phyloP scores from a whole-genome alignment of 768 basidiomycete genomes.

The Kwoniella dendrophila region DNA sequence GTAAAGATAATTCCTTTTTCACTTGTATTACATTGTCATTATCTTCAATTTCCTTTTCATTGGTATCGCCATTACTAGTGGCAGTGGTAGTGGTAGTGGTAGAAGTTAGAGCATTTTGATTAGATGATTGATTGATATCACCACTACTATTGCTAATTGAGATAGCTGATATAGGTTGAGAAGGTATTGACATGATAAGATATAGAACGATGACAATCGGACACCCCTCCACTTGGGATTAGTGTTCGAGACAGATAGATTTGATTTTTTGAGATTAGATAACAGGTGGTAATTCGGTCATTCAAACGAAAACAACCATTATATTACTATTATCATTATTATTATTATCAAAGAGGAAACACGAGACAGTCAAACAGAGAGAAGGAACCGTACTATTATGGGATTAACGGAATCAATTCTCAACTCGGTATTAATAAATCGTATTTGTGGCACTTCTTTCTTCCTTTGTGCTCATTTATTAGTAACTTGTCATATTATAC shows the following conservation, averaged over 20 bases:
- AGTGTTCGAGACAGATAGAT: background rate
- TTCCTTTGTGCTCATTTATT: background rate
- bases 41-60: background rate
- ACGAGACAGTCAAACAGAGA: background rate
- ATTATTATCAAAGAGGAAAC: too few species aligned
- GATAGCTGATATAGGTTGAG: conserved; percentile 3
- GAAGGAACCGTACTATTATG: background rate
- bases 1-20: conserved; percentile 3
- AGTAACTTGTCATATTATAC: background rate
- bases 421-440: background rate
- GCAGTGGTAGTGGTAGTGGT: background rate
- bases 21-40: conserved; percentile 1
- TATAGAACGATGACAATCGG: background rate
- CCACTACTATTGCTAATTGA: background rate
- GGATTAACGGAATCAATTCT: background rate
- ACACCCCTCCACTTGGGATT: conserved; percentile 9
- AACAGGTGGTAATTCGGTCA: background rate
- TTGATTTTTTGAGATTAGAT: conserved; percentile 4
- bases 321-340: background rate
- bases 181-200: background rate
- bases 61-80: too few species aligned
- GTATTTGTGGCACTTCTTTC: background rate
- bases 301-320: background rate
- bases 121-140: background rate
- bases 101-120: background rate